phyloP scores from a whole-genome alignment of 768 basidiomycete species.

The Trametes sanguinea region DNA sequence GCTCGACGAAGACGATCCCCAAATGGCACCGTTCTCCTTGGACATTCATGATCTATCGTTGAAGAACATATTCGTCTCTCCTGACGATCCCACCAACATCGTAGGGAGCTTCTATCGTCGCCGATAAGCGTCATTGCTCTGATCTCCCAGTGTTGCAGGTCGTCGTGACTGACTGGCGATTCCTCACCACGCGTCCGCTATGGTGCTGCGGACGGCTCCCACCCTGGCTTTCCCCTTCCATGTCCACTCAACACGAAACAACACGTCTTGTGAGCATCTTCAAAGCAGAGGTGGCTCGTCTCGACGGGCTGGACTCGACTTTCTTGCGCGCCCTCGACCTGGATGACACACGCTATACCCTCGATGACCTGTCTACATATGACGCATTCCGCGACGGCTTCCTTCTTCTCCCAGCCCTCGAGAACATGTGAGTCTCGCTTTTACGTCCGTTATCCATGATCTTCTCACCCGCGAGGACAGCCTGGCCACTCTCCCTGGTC shows the following conservation, averaged over 20 bases:
- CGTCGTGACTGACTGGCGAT: slow-evolving; percentile 34
- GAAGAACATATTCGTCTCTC: slow-evolving; percentile 34
- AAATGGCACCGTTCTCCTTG: slow-evolving; percentile 30
- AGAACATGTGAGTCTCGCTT: slow-evolving; percentile 36
- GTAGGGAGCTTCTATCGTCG: slow-evolving; percentile 21
- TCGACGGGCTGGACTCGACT: slow-evolving; percentile 26
- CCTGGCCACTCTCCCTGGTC: slow-evolving; percentile 37
- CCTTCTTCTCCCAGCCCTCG: slow-evolving; percentile 36
- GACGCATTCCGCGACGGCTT: slow-evolving; percentile 39
- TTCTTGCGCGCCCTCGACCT: slow-evolving; percentile 33
- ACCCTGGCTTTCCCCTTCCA: too few species aligned
- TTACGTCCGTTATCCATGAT: background rate
- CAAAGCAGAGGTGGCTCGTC: slow-evolving; percentile 14
- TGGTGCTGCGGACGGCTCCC: slow-evolving; percentile 34
- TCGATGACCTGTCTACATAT: slow-evolving; percentile 37
- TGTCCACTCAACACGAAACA: too few species aligned
- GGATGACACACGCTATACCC: slow-evolving; percentile 34
- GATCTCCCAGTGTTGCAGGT: slow-evolving; percentile 18
- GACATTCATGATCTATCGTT: slow-evolving; percentile 33
- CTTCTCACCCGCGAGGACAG: slow-evolving; percentile 21
- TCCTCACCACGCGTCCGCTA: slow-evolving; percentile 31
- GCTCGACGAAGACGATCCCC: slow-evolving; percentile 36
- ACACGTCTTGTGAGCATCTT: background rate
- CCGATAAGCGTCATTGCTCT: background rate
- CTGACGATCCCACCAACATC: slow-evolving; percentile 32